Base-by-base conservation (phyloP, 1,284 basidiomycete genomes). In the Porphyrellus sp. region DNA sequence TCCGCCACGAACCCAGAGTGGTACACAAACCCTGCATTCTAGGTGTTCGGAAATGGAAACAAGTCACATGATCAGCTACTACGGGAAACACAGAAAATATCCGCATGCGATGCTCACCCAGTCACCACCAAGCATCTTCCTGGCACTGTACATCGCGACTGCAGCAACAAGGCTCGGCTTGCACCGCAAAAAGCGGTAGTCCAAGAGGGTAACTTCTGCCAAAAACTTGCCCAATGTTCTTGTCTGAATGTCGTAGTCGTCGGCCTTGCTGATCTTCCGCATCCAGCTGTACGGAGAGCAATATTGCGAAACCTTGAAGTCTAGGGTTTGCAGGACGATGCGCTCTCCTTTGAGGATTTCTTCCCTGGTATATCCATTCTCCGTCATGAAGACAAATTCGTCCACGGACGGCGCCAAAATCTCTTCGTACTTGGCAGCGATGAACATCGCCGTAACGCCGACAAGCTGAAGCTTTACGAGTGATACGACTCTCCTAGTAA, bases 241-340 rank as follows among this genome's bases (percentile, higher is more conserved):
- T 7, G 96, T 99, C 71, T 98, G 96, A 63, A 99, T 89, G 70
- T 99, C 94, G 70, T 99, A 99, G 73, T 98, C 92, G 74, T 99
- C 97, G 25, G 97, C 97, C 73, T 96, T 98, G 77, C 92, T 96
- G 72, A 99, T 99, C 64, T 89, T 88, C 59, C 97, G 86, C 77
- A 99, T 94, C 97, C 97, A 99, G 69, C 91, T 95, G 77, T 99
- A 99, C 2, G 97, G 97, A 43, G 96, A 97, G 76, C 97, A 99
- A 76, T 99, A 99, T 53, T 93, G 86, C 52, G 95, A 98, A 68
- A 99, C 71, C 71, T 89, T 88, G 76, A 98, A 99, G 59, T 98
- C 93, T 53, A 99, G 83, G 37, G 93, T 93, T 73, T 91, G 86
- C 53, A 97, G 77, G 64, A 99, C 87, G 69, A 99, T 98, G 43